These are phyloP conservation scores for Beauveria pseudobassiana DNA, from an alignment of 2,329 filamentous ascomycete genomes.

Conservation along the genomic window DNA sequence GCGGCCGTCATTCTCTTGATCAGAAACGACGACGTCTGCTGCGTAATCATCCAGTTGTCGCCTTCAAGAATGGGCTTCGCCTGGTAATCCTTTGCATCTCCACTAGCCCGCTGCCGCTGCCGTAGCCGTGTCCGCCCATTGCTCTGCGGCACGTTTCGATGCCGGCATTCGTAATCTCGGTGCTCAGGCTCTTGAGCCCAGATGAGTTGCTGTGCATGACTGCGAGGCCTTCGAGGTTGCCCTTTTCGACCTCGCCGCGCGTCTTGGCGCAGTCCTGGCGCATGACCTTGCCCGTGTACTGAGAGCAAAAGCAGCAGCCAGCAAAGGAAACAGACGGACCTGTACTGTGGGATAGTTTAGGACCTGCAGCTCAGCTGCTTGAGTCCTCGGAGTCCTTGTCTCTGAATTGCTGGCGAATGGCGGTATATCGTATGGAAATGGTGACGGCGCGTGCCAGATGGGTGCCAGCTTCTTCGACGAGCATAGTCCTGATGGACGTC, in stretches of 20 bases:
- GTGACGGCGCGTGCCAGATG: slow-evolving; percentile 69
- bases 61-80: slow-evolving; percentile 67
- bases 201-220: slow-evolving; percentile 72
- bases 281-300: slow-evolving; percentile 73
- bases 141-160: slow-evolving; percentile 68
- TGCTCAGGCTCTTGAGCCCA: slow-evolving; percentile 66
- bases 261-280: slow-evolving; percentile 64
- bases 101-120: slow-evolving; percentile 67
- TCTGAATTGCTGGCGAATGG: slow-evolving; percentile 70
- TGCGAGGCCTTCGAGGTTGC: slow-evolving; percentile 49
- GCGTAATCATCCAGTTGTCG: slow-evolving; percentile 77
- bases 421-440: slow-evolving; percentile 67
- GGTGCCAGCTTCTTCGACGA: slow-evolving; percentile 65
- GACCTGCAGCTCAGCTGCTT: slow-evolving; percentile 61
- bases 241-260: slow-evolving; percentile 23
- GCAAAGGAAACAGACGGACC: slow-evolving; percentile 61
- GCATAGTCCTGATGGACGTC: slow-evolving; percentile 66
- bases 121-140: slow-evolving; percentile 72
- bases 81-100: slow-evolving; percentile 68
- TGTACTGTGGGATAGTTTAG: slow-evolving; percentile 79
- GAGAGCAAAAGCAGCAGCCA: slow-evolving; percentile 72
- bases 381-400: slow-evolving; percentile 58
- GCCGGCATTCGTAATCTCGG: slow-evolving; percentile 65
- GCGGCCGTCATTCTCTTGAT: slow-evolving; percentile 49
- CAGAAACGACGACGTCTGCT: slow-evolving; percentile 70